Conservation (phyloP, 2,329 filamentous ascomycete genomes). For the Cercospora sesami region DNA sequence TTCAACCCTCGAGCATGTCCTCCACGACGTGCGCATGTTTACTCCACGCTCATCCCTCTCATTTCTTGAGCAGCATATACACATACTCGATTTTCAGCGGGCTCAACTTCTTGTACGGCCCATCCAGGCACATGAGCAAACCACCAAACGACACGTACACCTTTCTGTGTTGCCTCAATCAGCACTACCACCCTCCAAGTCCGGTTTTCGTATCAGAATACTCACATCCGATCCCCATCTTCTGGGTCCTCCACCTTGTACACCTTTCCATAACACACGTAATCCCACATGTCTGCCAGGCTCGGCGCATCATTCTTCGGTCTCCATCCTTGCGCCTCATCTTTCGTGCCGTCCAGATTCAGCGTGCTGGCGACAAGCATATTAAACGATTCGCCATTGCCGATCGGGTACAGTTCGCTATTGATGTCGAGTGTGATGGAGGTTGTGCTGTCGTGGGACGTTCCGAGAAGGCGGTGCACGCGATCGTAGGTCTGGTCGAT, state of each 20-base stretch:
- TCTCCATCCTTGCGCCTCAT: constrained; percentile 64
- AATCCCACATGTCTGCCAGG: constrained; percentile 78
- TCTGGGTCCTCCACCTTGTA: constrained; percentile 79
- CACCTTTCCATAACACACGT: constrained; percentile 85
- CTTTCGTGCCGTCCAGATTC: constrained; percentile 75
- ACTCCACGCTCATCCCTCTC: constrained; percentile 3
- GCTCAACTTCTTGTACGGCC: constrained; percentile 93
- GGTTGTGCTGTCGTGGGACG: constrained; percentile 71
- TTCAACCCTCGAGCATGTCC: neutral
- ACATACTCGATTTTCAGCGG: constrained; percentile 89
- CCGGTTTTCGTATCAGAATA: constrained; percentile 28
- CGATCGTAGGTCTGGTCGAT: constrained; percentile 93
- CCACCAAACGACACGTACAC: constrained; percentile 94
- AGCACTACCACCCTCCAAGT: constrained; percentile 24
- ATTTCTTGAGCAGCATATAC: constrained; percentile 94
- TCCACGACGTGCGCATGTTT: neutral
- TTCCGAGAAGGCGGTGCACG: constrained; percentile 79
- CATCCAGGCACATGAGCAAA: constrained; percentile 83
- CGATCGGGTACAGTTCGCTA: constrained; percentile 81
- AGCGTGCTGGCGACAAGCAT: constrained; percentile 83
- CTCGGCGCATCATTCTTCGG: constrained; percentile 62
- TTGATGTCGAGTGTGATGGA: constrained; percentile 89
- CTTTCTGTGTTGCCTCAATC: constrained; percentile 60
- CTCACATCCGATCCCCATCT: constrained; percentile 82
- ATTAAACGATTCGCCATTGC: constrained; percentile 72